Evolutionary conservation across 805 yeast genomes (phyloP).

Genomic region (Jamesozyma spencerorum): DNA sequence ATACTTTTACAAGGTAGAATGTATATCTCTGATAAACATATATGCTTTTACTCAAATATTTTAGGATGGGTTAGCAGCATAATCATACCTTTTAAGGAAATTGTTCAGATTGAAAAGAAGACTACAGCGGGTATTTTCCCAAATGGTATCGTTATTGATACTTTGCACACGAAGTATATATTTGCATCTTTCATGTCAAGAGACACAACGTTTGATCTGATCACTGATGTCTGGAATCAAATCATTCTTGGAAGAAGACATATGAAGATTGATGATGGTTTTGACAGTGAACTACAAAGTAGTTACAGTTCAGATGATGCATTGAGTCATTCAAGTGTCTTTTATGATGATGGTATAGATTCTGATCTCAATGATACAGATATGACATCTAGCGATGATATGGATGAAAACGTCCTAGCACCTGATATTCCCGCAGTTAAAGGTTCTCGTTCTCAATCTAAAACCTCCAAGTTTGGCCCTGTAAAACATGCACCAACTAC

Average conservation of each 20-base stretch:
- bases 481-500: slow-evolving; percentile 42
- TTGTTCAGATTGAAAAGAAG: slow-evolving; percentile 56
- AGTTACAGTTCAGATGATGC: slow-evolving; percentile 11
- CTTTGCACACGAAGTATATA: slow-evolving; percentile 52
- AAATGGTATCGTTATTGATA: slow-evolving; percentile 56
- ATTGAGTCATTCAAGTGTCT: slow-evolving; percentile 11
- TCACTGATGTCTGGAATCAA: slow-evolving; percentile 57
- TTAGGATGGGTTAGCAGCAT: slow-evolving; percentile 61
- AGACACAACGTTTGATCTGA: slow-evolving; percentile 43
- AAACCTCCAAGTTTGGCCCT: slow-evolving; percentile 29
- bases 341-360: slow-evolving; percentile 28
- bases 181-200: slow-evolving; percentile 62
- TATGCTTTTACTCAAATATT: slow-evolving; percentile 60
- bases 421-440: neutral
- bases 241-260: slow-evolving; percentile 53
- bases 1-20: slow-evolving; percentile 63
- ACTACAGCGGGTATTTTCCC: slow-evolving; percentile 64
- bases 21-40: slow-evolving; percentile 46
- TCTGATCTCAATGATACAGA: slow-evolving; percentile 21
- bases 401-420: slow-evolving; percentile 12
- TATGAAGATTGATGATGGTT: slow-evolving; percentile 29
- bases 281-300: slow-evolving; percentile 14
- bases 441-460: neutral
- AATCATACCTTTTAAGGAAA: slow-evolving; percentile 50
- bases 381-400: slow-evolving; percentile 16